Evolutionary conservation across 2,329 filamentous ascomycete genomes (phyloP).

Genomic region (Aphanocladium album): DNA sequence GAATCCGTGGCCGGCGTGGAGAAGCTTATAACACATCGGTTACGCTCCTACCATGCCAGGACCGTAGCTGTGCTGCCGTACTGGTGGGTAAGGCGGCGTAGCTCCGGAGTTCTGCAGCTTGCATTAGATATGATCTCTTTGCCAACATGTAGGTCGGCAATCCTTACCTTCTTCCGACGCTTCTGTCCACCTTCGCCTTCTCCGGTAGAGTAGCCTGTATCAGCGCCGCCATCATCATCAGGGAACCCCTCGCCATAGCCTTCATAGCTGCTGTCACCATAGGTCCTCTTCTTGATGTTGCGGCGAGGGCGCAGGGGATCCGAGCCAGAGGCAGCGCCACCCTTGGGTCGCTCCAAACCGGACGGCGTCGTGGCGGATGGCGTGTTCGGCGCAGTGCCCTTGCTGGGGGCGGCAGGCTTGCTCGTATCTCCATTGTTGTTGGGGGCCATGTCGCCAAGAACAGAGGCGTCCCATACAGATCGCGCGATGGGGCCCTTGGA

Average conservation of each 20-base stretch:
- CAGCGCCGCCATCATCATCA: slow-evolving; percentile 58
- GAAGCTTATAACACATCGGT: slow-evolving; percentile 15
- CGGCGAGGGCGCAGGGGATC: slow-evolving; percentile 57
- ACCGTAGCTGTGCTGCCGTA: slow-evolving; percentile 51
- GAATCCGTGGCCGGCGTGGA: not conserved
- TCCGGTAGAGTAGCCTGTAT: slow-evolving; percentile 64
- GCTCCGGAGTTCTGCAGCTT: slow-evolving; percentile 40
- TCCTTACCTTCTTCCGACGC: slow-evolving; percentile 59
- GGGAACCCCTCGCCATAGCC: slow-evolving; percentile 68
- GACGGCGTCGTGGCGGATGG: slow-evolving; percentile 35
- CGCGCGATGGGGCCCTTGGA: slow-evolving; percentile 52
- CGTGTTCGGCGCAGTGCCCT: slow-evolving; percentile 49
- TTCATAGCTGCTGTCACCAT: slow-evolving; percentile 68
- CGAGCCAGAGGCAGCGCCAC: slow-evolving; percentile 32
- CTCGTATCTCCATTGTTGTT: slow-evolving; percentile 31
- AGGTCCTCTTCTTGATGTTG: slow-evolving; percentile 67
- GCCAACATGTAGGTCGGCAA: not conserved
- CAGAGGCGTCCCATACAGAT: slow-evolving; percentile 51
- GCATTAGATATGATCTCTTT: not conserved
- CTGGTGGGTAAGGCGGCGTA: slow-evolving; percentile 37
- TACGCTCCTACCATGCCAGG: slow-evolving; percentile 55
- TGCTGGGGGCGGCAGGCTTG: slow-evolving; percentile 37
- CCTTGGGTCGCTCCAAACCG: slow-evolving; percentile 34
- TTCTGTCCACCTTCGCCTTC: slow-evolving; percentile 64
- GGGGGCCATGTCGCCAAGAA: slow-evolving; percentile 51